Percentiles rank a stretch among this genome's conserved stretches.
Evolutionary conservation across 306 rosid genomes (phyloP).

Genomic region (Oemleria cerasiformis): DNA sequence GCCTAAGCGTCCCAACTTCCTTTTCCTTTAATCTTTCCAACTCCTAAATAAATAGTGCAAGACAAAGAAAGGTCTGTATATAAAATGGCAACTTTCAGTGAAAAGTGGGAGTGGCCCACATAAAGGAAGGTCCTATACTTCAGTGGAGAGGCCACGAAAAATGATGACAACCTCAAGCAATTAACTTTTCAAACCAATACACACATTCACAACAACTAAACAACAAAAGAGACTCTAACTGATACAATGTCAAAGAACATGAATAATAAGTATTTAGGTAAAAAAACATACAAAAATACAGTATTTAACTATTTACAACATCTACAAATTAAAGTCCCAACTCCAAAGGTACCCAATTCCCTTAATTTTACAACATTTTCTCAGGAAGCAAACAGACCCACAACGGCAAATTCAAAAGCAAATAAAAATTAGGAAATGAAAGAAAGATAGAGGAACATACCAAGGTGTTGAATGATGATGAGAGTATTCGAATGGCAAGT

Average conservation of each 20-base stretch:
- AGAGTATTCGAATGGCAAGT: slow-evolving; percentile 50
- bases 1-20: too few species aligned
- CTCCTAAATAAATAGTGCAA: too few species aligned
- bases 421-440: neutral
- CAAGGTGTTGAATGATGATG: slow-evolving; percentile 59
- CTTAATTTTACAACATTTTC: neutral
- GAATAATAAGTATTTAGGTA: neutral
- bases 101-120: neutral
- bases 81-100: neutral
- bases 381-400: slow-evolving; percentile 6
- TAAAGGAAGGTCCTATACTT: too few species aligned
- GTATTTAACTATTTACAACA: neutral
- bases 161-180: neutral
- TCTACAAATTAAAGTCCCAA: neutral
- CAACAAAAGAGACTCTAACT: too few species aligned
- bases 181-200: neutral
- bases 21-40: neutral
- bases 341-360: too few species aligned
- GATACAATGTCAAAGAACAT: neutral
- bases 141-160: too few species aligned
- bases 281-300: neutral
- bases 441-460: slow-evolving; percentile 25
- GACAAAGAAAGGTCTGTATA: too few species aligned
- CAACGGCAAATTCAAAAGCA: neutral
- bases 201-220: too few species aligned